Evolutionary conservation across 2,329 filamentous ascomycete genomes (phyloP), one percentile per base, ranked within the genome.

Genomic region (Pestalotiopsis sp.): DNA sequence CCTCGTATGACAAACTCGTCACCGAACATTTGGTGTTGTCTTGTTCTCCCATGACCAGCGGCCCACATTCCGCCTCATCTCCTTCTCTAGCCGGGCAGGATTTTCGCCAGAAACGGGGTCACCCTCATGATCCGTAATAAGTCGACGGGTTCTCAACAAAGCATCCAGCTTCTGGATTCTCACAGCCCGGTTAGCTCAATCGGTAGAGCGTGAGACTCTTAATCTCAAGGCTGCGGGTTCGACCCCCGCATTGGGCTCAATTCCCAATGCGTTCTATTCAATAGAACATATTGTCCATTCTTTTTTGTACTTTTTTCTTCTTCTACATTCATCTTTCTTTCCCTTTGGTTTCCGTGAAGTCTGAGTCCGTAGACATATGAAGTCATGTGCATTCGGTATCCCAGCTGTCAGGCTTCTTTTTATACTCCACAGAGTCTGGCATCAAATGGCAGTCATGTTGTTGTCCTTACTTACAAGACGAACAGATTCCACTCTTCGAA

Each of bases 121-220:
- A 35, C 20, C 44, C 7, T 52, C 17, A 52, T 52, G 1, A 11
- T 52, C 7, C 44, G n/a, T 52, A 52, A 52, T 52, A 52, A 52
- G 3, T 6, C 1, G 44, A 1, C 17, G 9, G 5, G 1, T 3
- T 10, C 22, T 11, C 44, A 52, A n/a, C 44, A 52, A 7, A 22
- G 44, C 44, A 22, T n/a, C 17, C 44, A 52, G 20, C n/a, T 22
- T 9, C 30, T 35, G 30, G 30, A 35, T 35, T 35, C 30, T 35
- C 7, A 35, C 30, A 35, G 68, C 84, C 84, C 80, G 83, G 84
- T 82, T 89, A 88, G 86, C 86, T 88, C 86, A 88, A 88, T 88
- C 85, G 85, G 86, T 89, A 90, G 88, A 90, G 87, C 87, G 87
- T 89, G 84, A 88, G 88, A 89, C 88, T 90, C 88, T 83, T 83